Base-by-base conservation (phyloP, 495 filamentous ascomycete genomes). In the Eremomyces bilateralis region DNA sequence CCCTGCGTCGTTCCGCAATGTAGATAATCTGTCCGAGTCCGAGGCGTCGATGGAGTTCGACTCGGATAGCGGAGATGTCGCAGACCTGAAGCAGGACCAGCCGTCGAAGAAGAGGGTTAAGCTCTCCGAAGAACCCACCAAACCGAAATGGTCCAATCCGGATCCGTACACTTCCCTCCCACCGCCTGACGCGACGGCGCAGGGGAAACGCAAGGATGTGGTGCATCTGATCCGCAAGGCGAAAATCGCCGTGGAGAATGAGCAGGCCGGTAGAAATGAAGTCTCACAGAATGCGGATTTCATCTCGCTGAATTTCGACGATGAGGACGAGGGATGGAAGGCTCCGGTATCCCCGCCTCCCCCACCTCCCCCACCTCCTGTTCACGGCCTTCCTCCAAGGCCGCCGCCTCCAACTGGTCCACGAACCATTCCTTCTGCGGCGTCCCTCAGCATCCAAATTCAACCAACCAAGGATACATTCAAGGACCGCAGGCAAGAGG, bases 91-190 rank as follows among this genome's bases (percentile, higher is more conserved):
- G 18, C 34, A 33, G 1, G 11, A 1, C 8, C 33, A 16, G 21
- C 24, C n/a, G 17, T 33, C 30, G n/a, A 30, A 12, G 29, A 35
- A 27, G 35, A 21, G 10, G 12, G 21, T 20, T 31, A 40, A 27
- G 21, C 8, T n/a, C n/a, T 15, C 15, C 36, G 39, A 16, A 18
- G 61, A 60, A 29, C 43, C 61, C 40, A 53, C 51, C 10, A 44
- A 43, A 2, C 81, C 81, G 0, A 77, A 73, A 51, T 94, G 83
- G 83, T 91, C 80, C 1, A 94, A 94, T 44, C 81, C 83, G 3
- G 83, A 94, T 53, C 80, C 81, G 0, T 94, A 92, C 54, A 88
- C 78, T 2, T 73, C 62, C 2, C 57, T 88, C 4, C 83, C 83
- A 4, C 79, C 80, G 4, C 63, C 69, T 0, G n/a, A n/a, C n/a